Base-by-base conservation (phyloP, 768 basidiomycete genomes). In the Mycena vulgaris region DNA sequence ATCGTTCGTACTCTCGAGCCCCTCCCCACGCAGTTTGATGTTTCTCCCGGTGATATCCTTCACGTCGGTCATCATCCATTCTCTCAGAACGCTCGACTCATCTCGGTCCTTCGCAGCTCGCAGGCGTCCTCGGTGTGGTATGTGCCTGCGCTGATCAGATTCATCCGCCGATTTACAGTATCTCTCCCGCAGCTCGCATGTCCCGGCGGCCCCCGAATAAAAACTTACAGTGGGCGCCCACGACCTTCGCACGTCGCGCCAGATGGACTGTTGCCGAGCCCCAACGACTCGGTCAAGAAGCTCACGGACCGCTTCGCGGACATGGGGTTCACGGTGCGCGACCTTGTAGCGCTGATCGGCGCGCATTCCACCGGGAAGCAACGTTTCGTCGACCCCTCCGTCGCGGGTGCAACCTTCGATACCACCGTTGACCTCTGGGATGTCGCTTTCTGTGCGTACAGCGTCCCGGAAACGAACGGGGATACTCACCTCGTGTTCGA, bases 41-140 rank as follows among this genome's bases (percentile, higher is more conserved):
- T 63, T 27, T 27, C 49, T 19, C n/a, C 49, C 3, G 62, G 48
- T 2, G 62, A 63, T 33, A 17, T 52, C 47, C 31, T 63, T 28
- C 47, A 61, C 42, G 35, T 37, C 8, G 14, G 35, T 37, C 8
- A n/a, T n/a, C 35, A 37, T 37, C 8, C 35, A 14, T 14, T 37
- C n/a, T n/a, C n/a, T 37, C 35, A 37, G 14, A 6, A 14, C 6
- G 6, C 8, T 37, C 35, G 8, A 37, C 14, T 37, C 35, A 37
- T 37, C 14, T 6, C 6, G 35, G 8, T 37, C 35, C 8, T 37
- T 14, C 35, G 8, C 35, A 37, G 35, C 60, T 61, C 21, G 60
- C 60, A 8, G 60, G 55, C 7, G 47, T 53, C n/a, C 63, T 55
- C 35, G 63, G 51, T 31, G 51, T 57, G 13, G 60, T 61, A 33